phyloP scores from a whole-genome alignment of 1,284 basidiomycete species.

The Leccinum pallidistipes region DNA sequence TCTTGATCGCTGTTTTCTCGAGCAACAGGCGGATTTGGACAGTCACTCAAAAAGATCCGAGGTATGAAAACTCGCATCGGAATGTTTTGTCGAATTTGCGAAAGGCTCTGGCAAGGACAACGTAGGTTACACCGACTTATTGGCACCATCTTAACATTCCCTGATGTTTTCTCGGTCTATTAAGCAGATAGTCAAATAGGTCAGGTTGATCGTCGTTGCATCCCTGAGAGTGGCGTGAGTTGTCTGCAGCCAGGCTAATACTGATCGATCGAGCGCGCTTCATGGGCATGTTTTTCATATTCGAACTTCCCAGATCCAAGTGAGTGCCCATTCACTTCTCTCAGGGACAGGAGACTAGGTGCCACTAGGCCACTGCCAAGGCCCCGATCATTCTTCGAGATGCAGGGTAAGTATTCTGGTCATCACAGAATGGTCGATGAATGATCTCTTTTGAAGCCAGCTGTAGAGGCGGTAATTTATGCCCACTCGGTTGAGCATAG shows the following conservation, averaged over 20 bases:
- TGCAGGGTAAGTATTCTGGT: background rate
- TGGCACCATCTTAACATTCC: background rate
- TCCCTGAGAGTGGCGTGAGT: background rate
- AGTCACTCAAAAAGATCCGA: too few relatives aligned
- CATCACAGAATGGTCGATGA: background rate
- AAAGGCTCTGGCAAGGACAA: background rate
- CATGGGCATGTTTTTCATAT: background rate
- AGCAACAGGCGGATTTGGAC: too few relatives aligned
- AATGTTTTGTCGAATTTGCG: too few relatives aligned
- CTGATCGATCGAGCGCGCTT: background rate
- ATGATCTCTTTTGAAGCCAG: background rate
- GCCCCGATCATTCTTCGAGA: background rate
- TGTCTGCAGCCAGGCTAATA: background rate
- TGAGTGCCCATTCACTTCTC: background rate
- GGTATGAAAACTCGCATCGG: too few relatives aligned
- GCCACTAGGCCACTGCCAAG: background rate
- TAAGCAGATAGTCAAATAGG: background rate
- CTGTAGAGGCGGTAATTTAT: background rate
- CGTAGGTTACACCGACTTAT: background rate
- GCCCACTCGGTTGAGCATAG: background rate
- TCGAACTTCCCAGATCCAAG: background rate
- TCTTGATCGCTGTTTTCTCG: too few relatives aligned
- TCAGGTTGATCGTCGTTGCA: background rate
- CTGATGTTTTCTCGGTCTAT: background rate
- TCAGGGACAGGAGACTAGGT: background rate